Conservation (phyloP, 345 rosid genomes). For the Pugionium dolabratum region DNA sequence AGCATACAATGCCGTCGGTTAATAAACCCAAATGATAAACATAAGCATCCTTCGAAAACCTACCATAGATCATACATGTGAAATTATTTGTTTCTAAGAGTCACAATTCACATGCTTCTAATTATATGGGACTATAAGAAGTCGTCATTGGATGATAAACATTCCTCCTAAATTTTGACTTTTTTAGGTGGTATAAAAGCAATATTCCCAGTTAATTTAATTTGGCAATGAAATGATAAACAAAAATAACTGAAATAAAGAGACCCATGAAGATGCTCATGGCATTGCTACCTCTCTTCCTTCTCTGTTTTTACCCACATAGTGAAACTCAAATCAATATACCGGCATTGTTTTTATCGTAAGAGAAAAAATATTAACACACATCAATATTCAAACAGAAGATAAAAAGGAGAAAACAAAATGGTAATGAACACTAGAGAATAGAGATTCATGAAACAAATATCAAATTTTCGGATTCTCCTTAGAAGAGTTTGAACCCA, state of each 20-base stretch:
- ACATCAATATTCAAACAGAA: not conserved
- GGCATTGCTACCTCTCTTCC: slow-evolving; percentile 49
- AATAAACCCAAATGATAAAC: too few relatives aligned
- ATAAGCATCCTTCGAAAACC: too few relatives aligned
- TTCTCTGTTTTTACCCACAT: slow-evolving; percentile 29
- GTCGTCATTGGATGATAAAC: not conserved
- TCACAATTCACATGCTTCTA: too few relatives aligned
- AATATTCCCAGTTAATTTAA: not conserved
- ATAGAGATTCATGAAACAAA: too few relatives aligned
- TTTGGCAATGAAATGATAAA: not conserved
- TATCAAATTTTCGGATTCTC: too few relatives aligned
- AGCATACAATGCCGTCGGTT: too few relatives aligned
- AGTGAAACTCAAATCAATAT: not conserved
- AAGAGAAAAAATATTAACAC: slow-evolving; percentile 39
- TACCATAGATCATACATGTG: not conserved
- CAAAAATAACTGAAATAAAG: slow-evolving; percentile 35
- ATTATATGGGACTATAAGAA: not conserved
- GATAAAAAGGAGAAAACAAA: too few relatives aligned
- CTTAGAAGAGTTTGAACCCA: too few relatives aligned
- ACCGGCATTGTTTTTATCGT: slow-evolving; percentile 18
- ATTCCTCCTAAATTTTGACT: slow-evolving; percentile 7
- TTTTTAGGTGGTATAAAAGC: slow-evolving; percentile 10
- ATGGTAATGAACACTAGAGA: too few relatives aligned
- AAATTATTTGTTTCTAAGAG: not conserved
- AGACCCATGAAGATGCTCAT: slow-evolving; percentile 65